phyloP scores from a whole-genome alignment of 768 basidiomycete genomes.

The Calocera cornea region DNA sequence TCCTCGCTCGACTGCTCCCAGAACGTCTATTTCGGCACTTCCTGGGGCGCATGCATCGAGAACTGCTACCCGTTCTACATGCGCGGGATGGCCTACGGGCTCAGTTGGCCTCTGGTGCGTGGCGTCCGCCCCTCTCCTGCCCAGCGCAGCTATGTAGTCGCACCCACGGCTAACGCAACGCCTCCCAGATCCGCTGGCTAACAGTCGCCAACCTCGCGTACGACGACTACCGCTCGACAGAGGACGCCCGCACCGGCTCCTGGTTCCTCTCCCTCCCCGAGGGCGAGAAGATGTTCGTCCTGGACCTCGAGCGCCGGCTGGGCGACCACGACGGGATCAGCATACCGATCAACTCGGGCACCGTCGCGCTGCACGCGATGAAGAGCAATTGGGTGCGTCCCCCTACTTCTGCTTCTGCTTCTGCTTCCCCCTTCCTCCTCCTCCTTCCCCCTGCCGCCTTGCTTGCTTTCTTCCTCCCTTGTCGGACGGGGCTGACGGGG shows the following conservation, averaged over 20 bases:
- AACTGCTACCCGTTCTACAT: not conserved
- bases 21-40: not conserved
- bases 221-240: not conserved
- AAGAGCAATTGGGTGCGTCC: not conserved
- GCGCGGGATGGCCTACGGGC: not conserved
- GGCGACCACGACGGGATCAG: not conserved
- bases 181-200: not conserved
- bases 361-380: not conserved
- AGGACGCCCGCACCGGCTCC: not conserved
- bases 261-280: not conserved
- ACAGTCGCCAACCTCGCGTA: not conserved
- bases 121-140: not conserved
- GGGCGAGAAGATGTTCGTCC: not conserved
- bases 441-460: too few relatives aligned
- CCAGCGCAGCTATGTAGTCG: not conserved
- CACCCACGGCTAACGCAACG: not conserved
- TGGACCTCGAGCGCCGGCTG: not conserved
- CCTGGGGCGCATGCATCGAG: not conserved
- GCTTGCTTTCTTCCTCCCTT: too few relatives aligned
- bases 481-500: too few relatives aligned
- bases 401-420: not conserved
- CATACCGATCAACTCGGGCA: not conserved
- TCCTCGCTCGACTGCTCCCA: not conserved
- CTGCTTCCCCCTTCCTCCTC: too few relatives aligned
- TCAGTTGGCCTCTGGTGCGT: not conserved